Conservation (phyloP, 768 basidiomycete genomes). For the Chalciporus piperatus region DNA sequence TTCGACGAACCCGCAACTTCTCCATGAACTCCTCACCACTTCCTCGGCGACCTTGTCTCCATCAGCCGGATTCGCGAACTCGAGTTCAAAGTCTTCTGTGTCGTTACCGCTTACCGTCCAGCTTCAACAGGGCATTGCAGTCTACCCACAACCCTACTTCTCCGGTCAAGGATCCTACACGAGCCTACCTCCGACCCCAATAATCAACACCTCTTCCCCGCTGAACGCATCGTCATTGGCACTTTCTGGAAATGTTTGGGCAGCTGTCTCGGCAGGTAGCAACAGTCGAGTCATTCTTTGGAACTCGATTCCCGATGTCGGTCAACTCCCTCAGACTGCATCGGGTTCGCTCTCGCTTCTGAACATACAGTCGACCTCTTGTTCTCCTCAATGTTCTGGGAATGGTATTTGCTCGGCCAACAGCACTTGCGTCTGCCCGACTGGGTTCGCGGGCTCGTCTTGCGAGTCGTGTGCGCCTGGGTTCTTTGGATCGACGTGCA, state of each 20-base stretch:
- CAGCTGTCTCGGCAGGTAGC: constrained; percentile 54
- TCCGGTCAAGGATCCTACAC: constrained; percentile 63
- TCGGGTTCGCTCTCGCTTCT: constrained; percentile 56
- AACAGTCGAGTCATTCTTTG: constrained; percentile 67
- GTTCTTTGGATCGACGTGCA: constrained; percentile 73
- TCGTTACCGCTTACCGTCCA: constrained; percentile 67
- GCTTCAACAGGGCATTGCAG: constrained; percentile 63
- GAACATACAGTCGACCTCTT: constrained; percentile 69
- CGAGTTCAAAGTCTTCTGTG: constrained; percentile 40
- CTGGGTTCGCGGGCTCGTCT: constrained; percentile 73
- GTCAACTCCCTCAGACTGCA: constrained; percentile 57
- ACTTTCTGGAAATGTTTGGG: constrained; percentile 69
- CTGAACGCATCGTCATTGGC: constrained; percentile 60
- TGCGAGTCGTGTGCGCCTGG: constrained; percentile 77
- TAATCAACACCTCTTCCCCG: constrained; percentile 46
- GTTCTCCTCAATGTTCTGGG: constrained; percentile 73
- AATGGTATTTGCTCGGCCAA: constrained; percentile 68
- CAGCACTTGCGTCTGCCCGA: constrained; percentile 68
- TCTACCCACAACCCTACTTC: constrained; percentile 63
- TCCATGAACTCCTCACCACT: constrained; percentile 65
- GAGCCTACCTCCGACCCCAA: constrained; percentile 49
- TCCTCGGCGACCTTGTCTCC: constrained; percentile 57
- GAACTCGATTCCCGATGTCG: constrained; percentile 74
- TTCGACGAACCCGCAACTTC: constrained; percentile 66
- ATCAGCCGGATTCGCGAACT: constrained; percentile 62